Evolutionary conservation across 805 yeast genomes (phyloP).

Genomic region (Saturnispora diversa): DNA sequence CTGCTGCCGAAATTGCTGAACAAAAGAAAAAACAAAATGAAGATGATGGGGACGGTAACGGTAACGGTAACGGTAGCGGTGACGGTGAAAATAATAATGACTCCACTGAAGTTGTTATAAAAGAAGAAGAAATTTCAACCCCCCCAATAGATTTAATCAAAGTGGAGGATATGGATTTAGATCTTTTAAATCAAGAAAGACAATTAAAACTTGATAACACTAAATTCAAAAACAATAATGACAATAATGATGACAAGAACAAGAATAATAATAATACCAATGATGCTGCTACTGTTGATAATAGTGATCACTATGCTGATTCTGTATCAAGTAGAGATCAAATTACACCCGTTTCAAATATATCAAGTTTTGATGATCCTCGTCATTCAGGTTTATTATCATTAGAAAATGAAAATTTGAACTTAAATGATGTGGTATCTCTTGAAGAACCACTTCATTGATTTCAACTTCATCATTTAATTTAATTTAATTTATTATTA

Average conservation of each 20-base stretch:
- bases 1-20: conserved; percentile 87
- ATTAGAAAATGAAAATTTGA: background rate
- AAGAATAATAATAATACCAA: too few relatives aligned
- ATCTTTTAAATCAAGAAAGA: too few relatives aligned
- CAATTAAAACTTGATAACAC: too few relatives aligned
- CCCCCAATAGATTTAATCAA: too few relatives aligned
- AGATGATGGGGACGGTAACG: background rate
- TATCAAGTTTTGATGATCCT: background rate
- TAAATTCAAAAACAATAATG: too few relatives aligned
- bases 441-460: background rate
- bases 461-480: too few relatives aligned
- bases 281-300: too few relatives aligned
- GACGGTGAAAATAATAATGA: background rate
- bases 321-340: background rate
- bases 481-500: too few relatives aligned
- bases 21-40: conserved; percentile 3
- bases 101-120: background rate
- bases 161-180: too few relatives aligned
- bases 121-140: background rate
- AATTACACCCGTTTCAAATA: background rate
- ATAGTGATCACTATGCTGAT: too few relatives aligned
- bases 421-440: background rate
- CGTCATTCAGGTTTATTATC: background rate
- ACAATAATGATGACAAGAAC: too few relatives aligned
- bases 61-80: background rate